Evolutionary conservation across 163 green algal species (phyloP), one percentile per base, ranked within the genome.

Genomic region (Scenedesmus sp.): DNA sequence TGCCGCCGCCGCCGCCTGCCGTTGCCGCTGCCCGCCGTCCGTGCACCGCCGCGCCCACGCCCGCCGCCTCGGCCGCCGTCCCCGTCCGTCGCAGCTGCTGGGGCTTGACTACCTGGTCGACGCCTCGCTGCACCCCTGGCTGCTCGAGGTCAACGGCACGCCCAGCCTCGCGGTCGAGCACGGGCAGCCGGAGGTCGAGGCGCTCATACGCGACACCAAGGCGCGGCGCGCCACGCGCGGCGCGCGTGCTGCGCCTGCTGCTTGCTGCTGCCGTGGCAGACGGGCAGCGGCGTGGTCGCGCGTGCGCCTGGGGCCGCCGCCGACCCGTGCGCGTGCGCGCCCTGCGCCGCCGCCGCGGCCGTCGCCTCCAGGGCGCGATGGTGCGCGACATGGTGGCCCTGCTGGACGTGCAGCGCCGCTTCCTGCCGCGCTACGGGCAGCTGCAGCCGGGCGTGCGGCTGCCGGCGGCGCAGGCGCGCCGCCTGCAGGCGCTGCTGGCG

Each of bases 101-200:
- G 92, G 92, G 0, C 54, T 94, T 10, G 92, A 96, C 73, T 94
- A 94, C 57, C 70, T 96, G 44, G 64, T 96, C 7, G 92, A 96
- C 67, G 54, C n/a, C 0, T 6, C 53, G 14, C 67, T 85, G 24
- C 71, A 82, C 48, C 89, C 91, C 14, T 95, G 90, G 90, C 84
- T 96, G 57, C 78, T 96, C 39, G 92, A 96, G 77, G 85, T 95
- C 42, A 97, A 97, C 67, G 86, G 83, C 31, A 88, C 94, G 7
- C 93, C 93, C 15, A 93, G 86, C 11, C 64, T 97, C 65, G 90
- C 92, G 20, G 87, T 88, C 13, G 70, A 82, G 36, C 85, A 87
- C 44, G 56, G 51, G 1, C 54, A 87, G 6, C n/a, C 70, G 10
- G 28, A 29, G 57, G 77, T 85, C 24, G 60, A 82, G 48, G 26